Evolutionary conservation across 148 eudicot genomes (phyloP).

Genomic region (Camellia granthamiana): DNA sequence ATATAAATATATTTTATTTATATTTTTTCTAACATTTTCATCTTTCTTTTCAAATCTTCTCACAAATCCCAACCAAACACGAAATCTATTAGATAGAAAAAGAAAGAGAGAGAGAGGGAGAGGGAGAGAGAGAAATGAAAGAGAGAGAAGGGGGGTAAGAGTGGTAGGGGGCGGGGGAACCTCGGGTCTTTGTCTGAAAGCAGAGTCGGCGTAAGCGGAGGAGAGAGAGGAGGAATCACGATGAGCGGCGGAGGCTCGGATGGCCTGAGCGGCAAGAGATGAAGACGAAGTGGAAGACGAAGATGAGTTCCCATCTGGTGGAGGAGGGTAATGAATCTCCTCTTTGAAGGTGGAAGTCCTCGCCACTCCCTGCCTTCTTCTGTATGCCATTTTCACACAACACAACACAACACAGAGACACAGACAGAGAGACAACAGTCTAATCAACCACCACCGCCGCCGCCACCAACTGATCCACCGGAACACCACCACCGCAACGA

Average conservation of each 20-base stretch:
- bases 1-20: no score
- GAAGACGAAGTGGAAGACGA: conserved; percentile 11
- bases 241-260: conserved; percentile 64
- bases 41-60: no score
- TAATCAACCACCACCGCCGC: not conserved
- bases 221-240: conserved; percentile 58
- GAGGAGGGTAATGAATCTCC: conserved; percentile 21
- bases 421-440: not conserved
- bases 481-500: not conserved
- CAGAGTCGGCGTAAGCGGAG: conserved; percentile 30
- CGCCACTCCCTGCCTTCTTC: conserved; percentile 54
- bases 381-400: conserved; percentile 55
- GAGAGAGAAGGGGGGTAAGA: not conserved
- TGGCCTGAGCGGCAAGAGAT: conserved; percentile 64
- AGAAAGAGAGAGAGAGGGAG: not conserved
- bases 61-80: no score
- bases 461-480: not conserved
- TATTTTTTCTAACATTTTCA: no score
- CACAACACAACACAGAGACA: not conserved
- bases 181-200: conserved; percentile 16
- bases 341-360: conserved; percentile 55
- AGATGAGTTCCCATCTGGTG: conserved; percentile 14
- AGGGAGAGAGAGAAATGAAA: not conserved
- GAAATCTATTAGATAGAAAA: no score
- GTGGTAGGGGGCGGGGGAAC: not conserved